Evolutionary conservation across 192 early-diverging fungal species (phyloP).

Genomic region (Coemansia sp.): DNA sequence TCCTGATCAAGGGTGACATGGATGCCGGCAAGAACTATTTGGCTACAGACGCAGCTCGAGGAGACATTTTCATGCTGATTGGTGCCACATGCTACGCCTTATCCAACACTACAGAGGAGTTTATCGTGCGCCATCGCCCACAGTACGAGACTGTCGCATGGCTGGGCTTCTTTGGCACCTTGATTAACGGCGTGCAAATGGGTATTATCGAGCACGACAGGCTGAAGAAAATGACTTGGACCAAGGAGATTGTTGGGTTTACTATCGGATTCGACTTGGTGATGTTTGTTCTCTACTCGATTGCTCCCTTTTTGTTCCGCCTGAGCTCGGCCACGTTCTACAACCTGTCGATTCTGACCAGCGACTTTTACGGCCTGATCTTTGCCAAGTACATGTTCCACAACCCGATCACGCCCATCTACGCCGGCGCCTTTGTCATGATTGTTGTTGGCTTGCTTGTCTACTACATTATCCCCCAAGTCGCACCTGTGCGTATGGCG

Average conservation of each 20-base stretch:
- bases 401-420: slow-evolving; percentile 62
- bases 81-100: slow-evolving; percentile 78
- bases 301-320: slow-evolving; percentile 75
- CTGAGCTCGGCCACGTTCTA: slow-evolving; percentile 74
- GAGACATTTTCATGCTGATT: slow-evolving; percentile 73
- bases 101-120: slow-evolving; percentile 76
- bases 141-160: slow-evolving; percentile 78
- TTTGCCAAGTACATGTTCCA: slow-evolving; percentile 76
- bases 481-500: slow-evolving; percentile 57
- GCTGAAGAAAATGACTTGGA: slow-evolving; percentile 59
- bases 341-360: slow-evolving; percentile 77
- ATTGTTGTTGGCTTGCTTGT: slow-evolving; percentile 69
- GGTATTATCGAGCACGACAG: slow-evolving; percentile 68
- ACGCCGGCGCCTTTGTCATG: slow-evolving; percentile 70
- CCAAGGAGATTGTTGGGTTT: slow-evolving; percentile 60
- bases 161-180: slow-evolving; percentile 72
- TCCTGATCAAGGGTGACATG: slow-evolving; percentile 71
- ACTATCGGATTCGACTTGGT: slow-evolving; percentile 69
- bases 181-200: slow-evolving; percentile 77
- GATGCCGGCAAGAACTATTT: slow-evolving; percentile 63
- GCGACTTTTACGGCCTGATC: slow-evolving; percentile 79
- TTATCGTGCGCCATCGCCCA: slow-evolving; percentile 71
- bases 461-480: slow-evolving; percentile 68
- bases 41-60: slow-evolving; percentile 63
- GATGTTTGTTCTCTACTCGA: slow-evolving; percentile 73